Percentiles rank a stretch among this genome's conserved stretches.
Conservation (phyloP, 331 rosid genomes). For the Spiraea crenata region DNA sequence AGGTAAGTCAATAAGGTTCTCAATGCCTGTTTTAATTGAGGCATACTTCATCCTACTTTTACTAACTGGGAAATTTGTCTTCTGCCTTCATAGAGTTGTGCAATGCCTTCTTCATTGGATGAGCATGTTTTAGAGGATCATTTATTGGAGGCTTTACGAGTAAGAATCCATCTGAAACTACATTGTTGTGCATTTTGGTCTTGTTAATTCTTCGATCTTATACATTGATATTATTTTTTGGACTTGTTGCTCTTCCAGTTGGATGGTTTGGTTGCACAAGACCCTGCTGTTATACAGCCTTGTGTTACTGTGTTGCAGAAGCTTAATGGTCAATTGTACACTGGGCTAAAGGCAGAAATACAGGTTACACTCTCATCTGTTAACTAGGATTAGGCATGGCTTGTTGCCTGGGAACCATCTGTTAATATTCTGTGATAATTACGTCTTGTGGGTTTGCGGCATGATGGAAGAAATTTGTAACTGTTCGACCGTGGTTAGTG, state of each 20-base stretch:
- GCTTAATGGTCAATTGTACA: slow-evolving; percentile 52
- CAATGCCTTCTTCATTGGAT: slow-evolving; percentile 50
- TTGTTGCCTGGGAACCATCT: neutral
- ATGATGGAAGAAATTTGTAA: too few species aligned
- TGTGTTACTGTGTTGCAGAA: slow-evolving; percentile 65
- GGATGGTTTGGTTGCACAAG: slow-evolving; percentile 48
- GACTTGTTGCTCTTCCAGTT: slow-evolving; percentile 43
- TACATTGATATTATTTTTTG: slow-evolving; percentile 23
- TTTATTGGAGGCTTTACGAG: slow-evolving; percentile 70
- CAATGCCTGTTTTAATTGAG: neutral
- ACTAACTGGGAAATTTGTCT: slow-evolving; percentile 19
- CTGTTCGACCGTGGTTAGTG: too few species aligned
- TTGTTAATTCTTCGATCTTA: neutral
- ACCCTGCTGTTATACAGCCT: slow-evolving; percentile 65
- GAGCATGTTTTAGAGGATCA: slow-evolving; percentile 47
- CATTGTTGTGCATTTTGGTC: neutral
- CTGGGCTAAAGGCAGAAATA: slow-evolving; percentile 43
- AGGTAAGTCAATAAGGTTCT: slow-evolving; percentile 45
- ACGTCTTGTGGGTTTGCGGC: neutral
- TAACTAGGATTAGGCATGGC: neutral
- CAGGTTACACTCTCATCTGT: slow-evolving; percentile 50
- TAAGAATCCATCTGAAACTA: slow-evolving; percentile 30
- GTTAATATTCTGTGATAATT: neutral
- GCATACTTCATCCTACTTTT: neutral
- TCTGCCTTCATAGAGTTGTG: slow-evolving; percentile 52